These are phyloP conservation scores for Neopestalotiopsis clavispora DNA, from an alignment of 2,329 filamentous ascomycete genomes.

Conservation along the genomic window DNA sequence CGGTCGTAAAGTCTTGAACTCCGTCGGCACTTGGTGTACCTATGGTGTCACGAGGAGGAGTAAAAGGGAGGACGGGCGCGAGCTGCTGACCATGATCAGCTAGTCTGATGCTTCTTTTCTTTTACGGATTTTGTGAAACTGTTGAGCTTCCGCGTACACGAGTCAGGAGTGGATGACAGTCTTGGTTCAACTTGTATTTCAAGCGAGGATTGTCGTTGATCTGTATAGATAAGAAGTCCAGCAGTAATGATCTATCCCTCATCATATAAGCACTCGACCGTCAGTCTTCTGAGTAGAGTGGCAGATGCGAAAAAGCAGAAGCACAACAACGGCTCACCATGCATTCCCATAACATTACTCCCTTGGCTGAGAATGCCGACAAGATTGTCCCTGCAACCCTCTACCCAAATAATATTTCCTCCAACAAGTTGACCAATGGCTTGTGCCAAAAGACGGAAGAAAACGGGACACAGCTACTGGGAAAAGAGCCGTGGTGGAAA, in stretches of 20 bases:
- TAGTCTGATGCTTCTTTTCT: constrained; percentile 2
- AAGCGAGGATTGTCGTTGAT: not conserved
- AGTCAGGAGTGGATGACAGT: constrained; percentile 1
- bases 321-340: not conserved
- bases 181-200: not conserved
- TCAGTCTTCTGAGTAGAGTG: not conserved
- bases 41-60: not conserved
- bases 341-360: not conserved
- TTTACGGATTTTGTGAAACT: too few species aligned
- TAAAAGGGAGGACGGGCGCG: not conserved
- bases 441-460: not conserved
- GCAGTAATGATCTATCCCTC: not conserved
- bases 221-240: constrained; percentile 3
- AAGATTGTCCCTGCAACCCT: not conserved
- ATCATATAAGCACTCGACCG: not conserved
- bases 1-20: not conserved
- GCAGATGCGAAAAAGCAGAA: not conserved
- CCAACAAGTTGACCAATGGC: not conserved
- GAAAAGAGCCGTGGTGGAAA: constrained; percentile 50
- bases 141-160: not conserved
- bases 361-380: constrained; percentile 10
- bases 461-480: not conserved
- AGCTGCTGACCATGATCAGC: constrained; percentile 9
- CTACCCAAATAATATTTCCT: not conserved
- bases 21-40: not conserved